Base-by-base conservation (phyloP, 176 grass and related monocot species). In the Thalia dealbata region DNA sequence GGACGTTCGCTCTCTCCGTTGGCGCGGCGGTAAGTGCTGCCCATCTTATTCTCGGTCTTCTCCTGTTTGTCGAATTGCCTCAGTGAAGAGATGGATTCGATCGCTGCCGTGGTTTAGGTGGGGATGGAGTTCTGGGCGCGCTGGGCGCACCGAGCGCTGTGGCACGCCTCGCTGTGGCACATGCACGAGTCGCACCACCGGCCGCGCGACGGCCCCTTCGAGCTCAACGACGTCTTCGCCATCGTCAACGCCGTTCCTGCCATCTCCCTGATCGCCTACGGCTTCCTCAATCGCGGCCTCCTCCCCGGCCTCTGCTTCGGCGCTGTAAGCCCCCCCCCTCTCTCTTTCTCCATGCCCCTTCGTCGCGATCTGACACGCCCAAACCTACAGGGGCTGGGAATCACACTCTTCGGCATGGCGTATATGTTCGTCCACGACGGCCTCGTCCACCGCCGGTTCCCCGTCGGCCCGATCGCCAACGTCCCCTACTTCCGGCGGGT, bases 391-490 rank as follows among this genome's bases (percentile, higher is more conserved):
- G 92, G 92, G 0, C 80, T 96, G 10, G 89, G 92, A 21, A 92
- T 92, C 67, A 96, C 92, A 71, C 72, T 96, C 45, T 96, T 92
- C 83, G 89, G 92, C 30, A 92, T 96, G 74, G 92, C 92, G 0
- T 96, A 96, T 86, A 96, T 96, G 92, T 96, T 96, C 86, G 89
- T 92, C 14, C 92, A 96, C 77, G 92, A 96, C 75, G 92, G 92
- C 9, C 89, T 96, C 51, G 92, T 96, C 80, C 92, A 96, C 89
- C 89, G 89, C 50, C 84, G 92, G 54, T 96, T 96, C 84, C 84
- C 86, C n/a, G 92, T 96, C 22, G 92, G 92, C 0, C 92, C 92
- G 58, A 87, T 96, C 69, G 92, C 79, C 68, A 74, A 96, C 80
- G 92, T 92, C 55, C 92, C 92, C 21, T 96, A 96, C 86, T 96